Evolutionary conservation across 805 yeast genomes (phyloP), one percentile per base, ranked within the genome.

Genomic region (Hanseniaspora occidentalis): DNA sequence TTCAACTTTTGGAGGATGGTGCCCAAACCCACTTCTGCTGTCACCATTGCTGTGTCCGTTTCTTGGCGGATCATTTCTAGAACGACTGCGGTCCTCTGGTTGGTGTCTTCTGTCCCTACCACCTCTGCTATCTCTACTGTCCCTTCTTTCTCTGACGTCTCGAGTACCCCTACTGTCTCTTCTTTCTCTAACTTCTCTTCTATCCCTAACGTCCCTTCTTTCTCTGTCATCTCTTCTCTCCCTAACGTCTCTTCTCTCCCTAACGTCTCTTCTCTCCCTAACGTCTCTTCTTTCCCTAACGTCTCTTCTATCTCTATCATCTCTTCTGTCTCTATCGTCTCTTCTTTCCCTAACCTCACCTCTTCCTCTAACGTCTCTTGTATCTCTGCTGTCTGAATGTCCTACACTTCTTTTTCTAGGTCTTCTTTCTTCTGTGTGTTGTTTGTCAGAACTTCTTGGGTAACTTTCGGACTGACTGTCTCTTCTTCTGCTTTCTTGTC

Each of bases 241-340:
- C 36, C 51, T 51, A 35, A 50, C 48, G 13, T 47, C 49, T 21
- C 56, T 45, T 38, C 69, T 66, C 39, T 69, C 68, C 26, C 65
- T 65, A 48, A 61, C 61, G 39, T 66, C 66, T 24, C 70, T 61
- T 22, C 62, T 55, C 17, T 18, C 24, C 3, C 34, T 31, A 14
- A 17, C 11, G 3, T 24, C 19, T 6, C 18, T 10, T 14, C 34
- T 14, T 26, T 35, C 34, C 16, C 33, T 26, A 22, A 37, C 29
- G 18, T 25, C 41, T 14, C 24, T 21, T 6, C 25, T 17, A 24
- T 37, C 24, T 36, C 51, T 51, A 35, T 50, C 48, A 10, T 47
- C 49, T 21, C 56, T 45, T 38, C 69, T 66, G 40, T 69, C 68
- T 26, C 65, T 65, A 48, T 61, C 61, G 39, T 66, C 66, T 24